phyloP scores from a whole-genome alignment of 208 protist species.

The Trypanosoma lewisi region DNA sequence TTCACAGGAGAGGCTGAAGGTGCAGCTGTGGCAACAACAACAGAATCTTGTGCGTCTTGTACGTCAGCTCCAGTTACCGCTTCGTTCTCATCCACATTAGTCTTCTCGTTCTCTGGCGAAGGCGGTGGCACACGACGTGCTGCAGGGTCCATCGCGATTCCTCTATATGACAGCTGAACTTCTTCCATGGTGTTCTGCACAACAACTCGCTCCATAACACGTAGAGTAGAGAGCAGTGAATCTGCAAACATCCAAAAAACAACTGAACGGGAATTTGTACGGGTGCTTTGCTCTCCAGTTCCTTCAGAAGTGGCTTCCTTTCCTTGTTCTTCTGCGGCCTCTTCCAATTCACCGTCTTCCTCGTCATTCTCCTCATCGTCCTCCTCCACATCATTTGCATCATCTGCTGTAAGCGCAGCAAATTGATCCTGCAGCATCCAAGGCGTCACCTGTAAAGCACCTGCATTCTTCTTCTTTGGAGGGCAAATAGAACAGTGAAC shows the following conservation, averaged over 20 bases:
- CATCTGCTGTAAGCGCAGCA: constrained; percentile 35
- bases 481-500: constrained; percentile 86
- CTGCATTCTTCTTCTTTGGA: constrained; percentile 45
- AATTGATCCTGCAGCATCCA: constrained; percentile 91
- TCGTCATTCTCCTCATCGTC: constrained; percentile 30
- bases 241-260: constrained; percentile 77
- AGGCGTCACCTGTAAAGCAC: constrained; percentile 72
- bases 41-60: constrained; percentile 5
- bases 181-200: constrained; percentile 89
- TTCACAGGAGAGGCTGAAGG: neutral
- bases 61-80: neutral
- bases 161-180: constrained; percentile 85
- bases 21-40: neutral
- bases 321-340: constrained; percentile 17
- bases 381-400: constrained; percentile 48
- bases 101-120: neutral
- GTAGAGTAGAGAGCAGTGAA: constrained; percentile 74
- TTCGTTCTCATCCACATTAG: neutral
- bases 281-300: constrained; percentile 13
- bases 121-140: constrained; percentile 9
- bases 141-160: constrained; percentile 57
- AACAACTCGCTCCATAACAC: constrained; percentile 89
- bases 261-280: neutral
- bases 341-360: constrained; percentile 46
- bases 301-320: constrained; percentile 34